Base-by-base conservation (phyloP, 2,329 filamentous ascomycete species). In the Alternaria viburni region DNA sequence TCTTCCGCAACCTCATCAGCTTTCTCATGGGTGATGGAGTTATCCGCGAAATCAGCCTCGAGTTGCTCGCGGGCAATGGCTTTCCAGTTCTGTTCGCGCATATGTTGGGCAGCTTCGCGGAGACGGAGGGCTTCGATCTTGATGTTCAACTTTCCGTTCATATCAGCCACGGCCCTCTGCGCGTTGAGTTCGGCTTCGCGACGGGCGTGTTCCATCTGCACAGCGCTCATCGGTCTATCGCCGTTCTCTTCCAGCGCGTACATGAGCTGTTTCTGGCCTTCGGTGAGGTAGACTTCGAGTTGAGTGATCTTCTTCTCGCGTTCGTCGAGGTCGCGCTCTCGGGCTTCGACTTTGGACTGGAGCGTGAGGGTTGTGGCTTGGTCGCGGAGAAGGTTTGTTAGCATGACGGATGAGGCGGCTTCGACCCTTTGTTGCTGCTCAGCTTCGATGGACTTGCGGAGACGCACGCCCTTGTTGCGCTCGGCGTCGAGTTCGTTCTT, bases 61-160 rank as follows among this genome's bases (percentile, higher is more conserved):
- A 75, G 8, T 3, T 41, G 41, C 0, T 62, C 52, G 10, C 58
- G 54, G 0, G 72, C 44, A 4, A 66, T n/a, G 0, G 49, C 26
- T 50, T 71, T 71, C 47, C 69, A 72, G 17, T 68, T 63, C 10
- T 69, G 54, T 12, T 75, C 70, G 6, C 74, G 74, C 50, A 69
- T 61, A 3, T 58, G 26, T 19, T 70, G 68, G 1, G 65, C 63
- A 0, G 57, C 52, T 30, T 71, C 70, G 12, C 63, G 69, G 0
- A 66, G 54, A 26, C 58, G 55, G 1, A 75, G 49, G 1, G 46
- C 49, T 45, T 74, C 54, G 2, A 41, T 21, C 23, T 65, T 62
- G 1, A 60, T 49, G 0, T 30, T 30, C 1, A 74, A 17, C 4
- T 66, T 63, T 1, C 26, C 63, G 5, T 69, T 51, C 1, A 60